Evolutionary conservation across 805 yeast genomes (phyloP), one percentile per base, ranked within the genome.

Genomic region (Metschnikowia bowlesiae): DNA sequence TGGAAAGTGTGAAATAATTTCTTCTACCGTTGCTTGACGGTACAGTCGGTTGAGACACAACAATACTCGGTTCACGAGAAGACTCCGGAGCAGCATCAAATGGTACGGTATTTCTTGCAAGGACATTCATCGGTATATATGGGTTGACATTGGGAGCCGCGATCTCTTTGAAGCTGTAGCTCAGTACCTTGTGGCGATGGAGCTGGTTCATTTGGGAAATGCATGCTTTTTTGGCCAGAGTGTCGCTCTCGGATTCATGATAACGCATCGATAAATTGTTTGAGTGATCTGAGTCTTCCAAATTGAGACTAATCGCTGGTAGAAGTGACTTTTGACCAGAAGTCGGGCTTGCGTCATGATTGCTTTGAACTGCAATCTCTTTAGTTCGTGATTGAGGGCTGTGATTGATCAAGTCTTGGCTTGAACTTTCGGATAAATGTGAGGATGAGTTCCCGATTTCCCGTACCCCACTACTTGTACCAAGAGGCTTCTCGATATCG

Each of bases 131-230:
- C 4, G 18, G 32, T 18, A 9, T 33, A 13, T 33, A 22, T 6
- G 45, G 45, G 29, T 30, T n/a, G 33, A 22, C 14, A n/a, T n/a
- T 22, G 22, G 30, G 37, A 11, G 22, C 22, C 13, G 4, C 28
- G 9, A 26, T 33, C 9, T 42, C 45, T 22, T 42, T 42, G 7
- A 42, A 42, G 26, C 38, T 33, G 32, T 42, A 42, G 9, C 45
- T 42, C 45, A 42, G 38, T 9, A 38, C 38, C 31, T 42, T 42
- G n/a, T 42, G 45, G 11, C 45, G 28, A 16, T 42, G 36, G 34
- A 42, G 45, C 31, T 42, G n/a, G 11, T 9, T 32, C 38, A 42
- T 32, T n/a, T 32, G n/a, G n/a, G 38, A n/a, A 5, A 42, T 42
- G n/a, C 26, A 33, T 11, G 26, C 45, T 10, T 42, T 33, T 33